phyloP scores from a whole-genome alignment of 129 eudicot genomes.

The Silybum marianum region DNA sequence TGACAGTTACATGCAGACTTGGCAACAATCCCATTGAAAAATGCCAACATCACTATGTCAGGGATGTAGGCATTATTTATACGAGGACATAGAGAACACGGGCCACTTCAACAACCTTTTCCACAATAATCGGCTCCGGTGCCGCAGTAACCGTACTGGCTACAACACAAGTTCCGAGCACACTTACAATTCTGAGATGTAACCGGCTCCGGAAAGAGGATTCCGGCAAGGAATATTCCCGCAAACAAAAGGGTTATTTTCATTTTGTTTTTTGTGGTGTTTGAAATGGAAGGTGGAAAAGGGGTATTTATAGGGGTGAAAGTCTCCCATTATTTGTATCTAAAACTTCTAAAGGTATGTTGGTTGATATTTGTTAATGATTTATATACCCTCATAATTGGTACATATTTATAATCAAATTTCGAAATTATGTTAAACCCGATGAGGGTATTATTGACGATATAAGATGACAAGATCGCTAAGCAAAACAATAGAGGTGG shows the following conservation, averaged over 20 bases:
- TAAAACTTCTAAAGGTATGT: background rate
- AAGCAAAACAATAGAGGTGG: too few relatives aligned
- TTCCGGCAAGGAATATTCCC: conserved; percentile 2
- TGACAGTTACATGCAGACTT: conserved; percentile 10
- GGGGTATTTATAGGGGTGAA: background rate
- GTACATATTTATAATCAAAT: background rate
- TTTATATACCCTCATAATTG: background rate
- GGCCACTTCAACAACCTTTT: conserved; percentile 14
- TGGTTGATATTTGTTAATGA: background rate
- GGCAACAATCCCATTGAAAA: conserved; percentile 15
- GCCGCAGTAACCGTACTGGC: conserved; percentile 24
- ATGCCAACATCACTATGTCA: conserved; percentile 12
- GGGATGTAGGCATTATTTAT: conserved; percentile 14
- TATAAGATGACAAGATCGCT: too few relatives aligned
- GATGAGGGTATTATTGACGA: background rate
- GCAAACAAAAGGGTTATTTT: background rate
- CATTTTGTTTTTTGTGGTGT: conserved; percentile 7
- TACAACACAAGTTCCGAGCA: conserved; percentile 16
- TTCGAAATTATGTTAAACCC: background rate
- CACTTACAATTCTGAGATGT: conserved; percentile 23
- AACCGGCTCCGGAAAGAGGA: conserved; percentile 9
- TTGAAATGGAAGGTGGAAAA: background rate
- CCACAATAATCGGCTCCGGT: conserved; percentile 14
- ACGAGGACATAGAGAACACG: conserved; percentile 5
- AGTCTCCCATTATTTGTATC: background rate